phyloP scores from a whole-genome alignment of 1,284 basidiomycete genomes.

The Ustilago hordei region DNA sequence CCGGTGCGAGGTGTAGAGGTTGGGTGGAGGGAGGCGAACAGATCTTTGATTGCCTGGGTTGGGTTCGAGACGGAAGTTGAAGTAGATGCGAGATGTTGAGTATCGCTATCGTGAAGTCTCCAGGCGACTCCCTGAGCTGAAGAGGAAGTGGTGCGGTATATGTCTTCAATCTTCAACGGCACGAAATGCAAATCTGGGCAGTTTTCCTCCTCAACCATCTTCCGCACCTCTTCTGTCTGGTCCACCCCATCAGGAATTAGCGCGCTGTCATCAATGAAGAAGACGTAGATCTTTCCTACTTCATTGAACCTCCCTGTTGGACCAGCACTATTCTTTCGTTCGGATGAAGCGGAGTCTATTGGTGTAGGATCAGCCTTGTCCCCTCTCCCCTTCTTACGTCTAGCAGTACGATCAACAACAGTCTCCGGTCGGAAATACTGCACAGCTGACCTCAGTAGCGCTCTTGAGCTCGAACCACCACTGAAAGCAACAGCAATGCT shows the following conservation, averaged over 20 bases:
- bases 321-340: conserved; percentile 1
- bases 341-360: background rate
- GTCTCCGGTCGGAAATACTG: conserved; percentile 42
- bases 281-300: conserved; percentile 56
- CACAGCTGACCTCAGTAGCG: conserved; percentile 27
- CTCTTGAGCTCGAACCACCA: conserved; percentile 30
- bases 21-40: conserved; percentile 47
- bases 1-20: conserved; percentile 40
- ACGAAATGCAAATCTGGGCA: conserved; percentile 49
- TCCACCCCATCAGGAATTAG: conserved; percentile 28
- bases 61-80: conserved; percentile 5
- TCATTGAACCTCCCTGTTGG: conserved; percentile 43
- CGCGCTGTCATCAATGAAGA: conserved; percentile 58
- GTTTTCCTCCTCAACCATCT: conserved; percentile 42
- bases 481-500: conserved; percentile 43
- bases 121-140: conserved; percentile 7
- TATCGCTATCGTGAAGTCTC: conserved; percentile 11
- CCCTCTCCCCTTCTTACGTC: conserved; percentile 14
- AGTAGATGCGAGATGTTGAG: conserved; percentile 18
- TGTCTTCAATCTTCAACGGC: conserved; percentile 46
- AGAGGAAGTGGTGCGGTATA: conserved; percentile 17
- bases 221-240: conserved; percentile 32
- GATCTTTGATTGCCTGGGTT: conserved; percentile 26
- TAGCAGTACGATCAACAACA: conserved; percentile 14
- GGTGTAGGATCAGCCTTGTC: conserved; percentile 3